Evolutionary conservation across 208 protist genomes (phyloP).

Genomic region (Sergeia podlipaevii): DNA sequence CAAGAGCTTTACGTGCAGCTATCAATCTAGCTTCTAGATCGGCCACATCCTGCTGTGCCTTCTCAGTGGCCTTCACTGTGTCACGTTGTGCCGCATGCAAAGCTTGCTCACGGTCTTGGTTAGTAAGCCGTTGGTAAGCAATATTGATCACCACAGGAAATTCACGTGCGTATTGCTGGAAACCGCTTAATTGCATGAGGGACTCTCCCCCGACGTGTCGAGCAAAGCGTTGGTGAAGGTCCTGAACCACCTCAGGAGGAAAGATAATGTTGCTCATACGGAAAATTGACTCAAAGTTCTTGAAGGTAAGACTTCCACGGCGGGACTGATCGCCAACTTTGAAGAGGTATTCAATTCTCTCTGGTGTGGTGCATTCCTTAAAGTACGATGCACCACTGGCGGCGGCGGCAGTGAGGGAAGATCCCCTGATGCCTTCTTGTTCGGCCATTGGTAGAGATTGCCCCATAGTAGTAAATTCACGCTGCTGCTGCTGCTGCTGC

Average conservation of each 20-base stretch:
- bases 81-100: conserved; percentile 45
- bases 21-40: conserved; percentile 42
- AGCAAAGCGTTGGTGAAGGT: conserved; percentile 54
- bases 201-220: conserved; percentile 5
- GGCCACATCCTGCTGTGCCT: conserved; percentile 3
- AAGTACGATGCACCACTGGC: conserved; percentile 10
- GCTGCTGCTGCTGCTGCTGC: no score
- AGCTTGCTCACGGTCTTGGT: conserved; percentile 44
- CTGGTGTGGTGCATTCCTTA: conserved; percentile 41
- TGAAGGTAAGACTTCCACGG: conserved; percentile 22
- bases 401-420: neutral
- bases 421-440: no score
- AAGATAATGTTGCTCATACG: conserved; percentile 47
- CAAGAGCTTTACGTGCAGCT: conserved; percentile 23
- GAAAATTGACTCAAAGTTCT: conserved; percentile 58
- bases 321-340: conserved; percentile 19
- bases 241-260: conserved; percentile 45
- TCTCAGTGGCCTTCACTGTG: conserved; percentile 18
- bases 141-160: conserved; percentile 71
- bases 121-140: conserved; percentile 61
- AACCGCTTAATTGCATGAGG: conserved; percentile 42
- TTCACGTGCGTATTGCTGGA: conserved; percentile 53
- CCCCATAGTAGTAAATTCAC: no score
- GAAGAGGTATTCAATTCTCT: conserved; percentile 65
- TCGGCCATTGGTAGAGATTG: no score